Conservation (phyloP, 768 basidiomycete species). For the Fomitopsis pulvina region DNA sequence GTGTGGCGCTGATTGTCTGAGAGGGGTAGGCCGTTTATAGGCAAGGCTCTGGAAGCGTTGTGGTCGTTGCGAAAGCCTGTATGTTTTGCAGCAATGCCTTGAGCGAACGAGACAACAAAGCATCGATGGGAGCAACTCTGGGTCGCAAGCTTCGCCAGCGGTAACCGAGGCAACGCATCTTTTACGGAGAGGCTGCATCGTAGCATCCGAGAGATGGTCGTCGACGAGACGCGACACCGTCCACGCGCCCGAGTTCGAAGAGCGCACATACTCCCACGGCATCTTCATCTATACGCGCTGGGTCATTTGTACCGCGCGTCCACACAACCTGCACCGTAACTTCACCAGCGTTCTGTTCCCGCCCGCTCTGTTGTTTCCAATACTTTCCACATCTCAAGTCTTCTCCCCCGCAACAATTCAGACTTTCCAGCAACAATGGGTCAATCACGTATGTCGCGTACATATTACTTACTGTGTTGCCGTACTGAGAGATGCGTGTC, state of each 20-base stretch:
- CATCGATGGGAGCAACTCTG: no score
- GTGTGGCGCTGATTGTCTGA: constrained; percentile 59
- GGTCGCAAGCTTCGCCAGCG: background rate
- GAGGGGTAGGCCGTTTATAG: constrained; percentile 11
- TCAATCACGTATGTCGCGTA: constrained; percentile 57
- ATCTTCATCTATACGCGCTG: background rate
- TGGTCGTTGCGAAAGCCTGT: no score
- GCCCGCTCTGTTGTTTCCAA: constrained; percentile 1
- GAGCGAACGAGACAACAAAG: no score
- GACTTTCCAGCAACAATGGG: constrained; percentile 59
- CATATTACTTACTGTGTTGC: constrained; percentile 1
- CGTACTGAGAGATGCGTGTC: constrained; percentile 4
- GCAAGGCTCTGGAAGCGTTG: no score
- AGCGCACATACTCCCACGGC: background rate
- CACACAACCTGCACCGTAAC: constrained; percentile 5
- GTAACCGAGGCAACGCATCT: background rate
- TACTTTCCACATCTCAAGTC: background rate
- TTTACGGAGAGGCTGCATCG: background rate
- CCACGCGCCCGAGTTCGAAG: background rate
- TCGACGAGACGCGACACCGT: background rate
- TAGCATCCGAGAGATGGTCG: background rate
- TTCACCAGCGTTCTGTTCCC: background rate
- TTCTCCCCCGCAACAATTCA: background rate
- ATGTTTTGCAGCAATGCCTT: no score
- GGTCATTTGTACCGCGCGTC: background rate